phyloP scores from a whole-genome alignment of 306 rosid genomes.

The Dryas octopetala region DNA sequence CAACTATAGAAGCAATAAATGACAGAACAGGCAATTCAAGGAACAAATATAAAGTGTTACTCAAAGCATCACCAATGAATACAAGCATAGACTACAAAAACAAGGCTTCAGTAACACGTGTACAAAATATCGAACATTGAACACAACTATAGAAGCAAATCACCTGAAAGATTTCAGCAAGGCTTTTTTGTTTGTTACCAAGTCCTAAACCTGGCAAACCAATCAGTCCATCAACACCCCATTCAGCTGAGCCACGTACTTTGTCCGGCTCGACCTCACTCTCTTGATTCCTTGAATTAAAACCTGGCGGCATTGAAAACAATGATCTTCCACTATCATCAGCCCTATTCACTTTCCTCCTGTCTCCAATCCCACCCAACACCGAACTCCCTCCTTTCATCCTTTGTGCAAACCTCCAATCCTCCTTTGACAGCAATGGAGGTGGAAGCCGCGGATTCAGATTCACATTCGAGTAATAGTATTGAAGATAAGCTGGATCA shows the following conservation, averaged over 20 bases:
- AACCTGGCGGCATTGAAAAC: slow-evolving; percentile 76
- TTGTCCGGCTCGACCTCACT: slow-evolving; percentile 52
- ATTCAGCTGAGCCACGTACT: slow-evolving; percentile 59
- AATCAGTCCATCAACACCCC: slow-evolving; percentile 84
- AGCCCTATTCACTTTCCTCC: slow-evolving; percentile 53
- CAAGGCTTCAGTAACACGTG: neutral
- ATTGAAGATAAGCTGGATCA: slow-evolving; percentile 78
- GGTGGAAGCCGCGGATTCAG: slow-evolving; percentile 86
- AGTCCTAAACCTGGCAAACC: slow-evolving; percentile 86
- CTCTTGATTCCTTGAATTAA: slow-evolving; percentile 60
- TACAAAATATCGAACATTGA: neutral
- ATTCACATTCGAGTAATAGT: slow-evolving; percentile 80
- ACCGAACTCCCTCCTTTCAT: slow-evolving; percentile 64
- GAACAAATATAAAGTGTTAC: neutral
- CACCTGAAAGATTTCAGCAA: slow-evolving; percentile 96
- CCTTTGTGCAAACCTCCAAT: slow-evolving; percentile 79
- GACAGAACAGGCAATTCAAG: neutral
- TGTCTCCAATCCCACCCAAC: slow-evolving; percentile 87
- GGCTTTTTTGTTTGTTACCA: slow-evolving; percentile 77
- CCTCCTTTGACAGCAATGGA: slow-evolving; percentile 85
- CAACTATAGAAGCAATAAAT: slow-evolving; percentile 22
- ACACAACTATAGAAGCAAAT: slow-evolving; percentile 24
- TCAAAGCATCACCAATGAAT: neutral
- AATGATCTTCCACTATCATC: slow-evolving; percentile 62
- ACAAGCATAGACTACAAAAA: neutral